These are phyloP conservation scores for Calamus simplicifolius DNA, from an alignment of 176 grass and related monocot species.

Conservation along the genomic window DNA sequence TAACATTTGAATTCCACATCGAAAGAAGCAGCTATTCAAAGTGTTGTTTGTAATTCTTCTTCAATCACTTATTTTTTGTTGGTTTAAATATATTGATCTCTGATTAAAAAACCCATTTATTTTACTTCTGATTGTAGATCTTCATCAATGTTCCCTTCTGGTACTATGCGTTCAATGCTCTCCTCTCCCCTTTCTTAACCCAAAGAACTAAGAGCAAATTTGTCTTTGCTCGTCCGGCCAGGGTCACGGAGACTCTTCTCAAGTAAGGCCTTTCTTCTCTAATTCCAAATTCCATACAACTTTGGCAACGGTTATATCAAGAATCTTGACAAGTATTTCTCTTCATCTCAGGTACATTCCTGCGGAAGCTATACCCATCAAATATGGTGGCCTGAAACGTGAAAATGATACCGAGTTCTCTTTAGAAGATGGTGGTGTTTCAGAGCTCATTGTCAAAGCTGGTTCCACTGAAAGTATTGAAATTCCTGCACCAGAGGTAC, in stretches of 20 bases:
- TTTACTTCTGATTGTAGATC: conserved; percentile 31
- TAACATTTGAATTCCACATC: no score
- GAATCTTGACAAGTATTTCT: background rate
- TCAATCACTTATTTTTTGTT: no score
- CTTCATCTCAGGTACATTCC: conserved; percentile 54
- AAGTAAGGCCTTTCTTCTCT: conserved; percentile 39
- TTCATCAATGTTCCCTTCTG: conserved; percentile 96
- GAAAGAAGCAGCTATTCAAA: background rate
- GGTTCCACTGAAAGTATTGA: conserved; percentile 50
- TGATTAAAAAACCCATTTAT: no score
- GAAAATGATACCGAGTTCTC: conserved; percentile 55
- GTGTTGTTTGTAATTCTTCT: conserved; percentile 4
- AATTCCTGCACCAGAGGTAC: conserved; percentile 58
- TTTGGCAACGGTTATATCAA: no score
- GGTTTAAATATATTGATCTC: no score
- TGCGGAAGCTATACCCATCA: conserved; percentile 61
- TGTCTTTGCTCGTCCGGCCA: conserved; percentile 62
- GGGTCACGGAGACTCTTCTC: conserved; percentile 79
- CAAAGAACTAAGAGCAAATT: conserved; percentile 98
- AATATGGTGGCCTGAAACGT: conserved; percentile 83
- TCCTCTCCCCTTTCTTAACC: conserved; percentile 86
- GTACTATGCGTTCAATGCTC: conserved; percentile 82
- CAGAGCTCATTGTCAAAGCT: conserved; percentile 51
- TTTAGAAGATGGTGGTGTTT: conserved; percentile 30
- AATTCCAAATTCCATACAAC: background rate